Percentiles rank a stretch among this genome's conserved stretches.
phyloP scores from a whole-genome alignment of 257 asterid genomes.

The Ligustrum vulgare region DNA sequence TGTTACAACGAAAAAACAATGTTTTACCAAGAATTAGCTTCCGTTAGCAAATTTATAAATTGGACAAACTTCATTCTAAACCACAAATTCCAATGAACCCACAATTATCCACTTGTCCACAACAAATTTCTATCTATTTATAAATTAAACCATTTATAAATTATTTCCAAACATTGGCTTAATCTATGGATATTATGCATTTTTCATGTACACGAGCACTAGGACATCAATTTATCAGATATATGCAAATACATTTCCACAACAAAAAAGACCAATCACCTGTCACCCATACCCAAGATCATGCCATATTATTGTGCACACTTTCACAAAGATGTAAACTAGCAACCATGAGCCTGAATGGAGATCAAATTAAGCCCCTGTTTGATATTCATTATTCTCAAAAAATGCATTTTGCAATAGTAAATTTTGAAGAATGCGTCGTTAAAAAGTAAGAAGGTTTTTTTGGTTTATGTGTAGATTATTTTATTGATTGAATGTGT shows the following conservation, averaged over 20 bases:
- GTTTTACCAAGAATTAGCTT: neutral
- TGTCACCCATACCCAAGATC: neutral
- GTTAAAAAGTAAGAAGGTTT: no score
- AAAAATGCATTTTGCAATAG: no score
- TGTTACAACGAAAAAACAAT: neutral
- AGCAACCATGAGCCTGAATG: neutral
- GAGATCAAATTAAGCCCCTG: neutral
- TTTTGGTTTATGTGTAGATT: no score
- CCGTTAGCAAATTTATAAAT: neutral
- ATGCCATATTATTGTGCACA: neutral
- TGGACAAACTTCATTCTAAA: neutral
- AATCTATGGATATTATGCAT: neutral
- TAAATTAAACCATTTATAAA: no score
- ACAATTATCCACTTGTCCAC: no score
- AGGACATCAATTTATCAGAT: neutral
- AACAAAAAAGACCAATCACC: neutral
- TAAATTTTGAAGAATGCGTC: no score
- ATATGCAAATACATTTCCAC: neutral
- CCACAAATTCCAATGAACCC: no score
- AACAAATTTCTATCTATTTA: no score
- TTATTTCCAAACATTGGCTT: neutral
- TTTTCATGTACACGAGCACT: neutral
- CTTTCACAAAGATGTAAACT: neutral
- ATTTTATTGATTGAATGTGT: no score
- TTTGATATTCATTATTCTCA: no score